A percentile compares a stretch with the other conserved stretches of the same genome.
These are phyloP conservation scores for Stygiomarasmius scandens DNA, from an alignment of 1,284 basidiomycete genomes.

Conservation along the genomic window DNA sequence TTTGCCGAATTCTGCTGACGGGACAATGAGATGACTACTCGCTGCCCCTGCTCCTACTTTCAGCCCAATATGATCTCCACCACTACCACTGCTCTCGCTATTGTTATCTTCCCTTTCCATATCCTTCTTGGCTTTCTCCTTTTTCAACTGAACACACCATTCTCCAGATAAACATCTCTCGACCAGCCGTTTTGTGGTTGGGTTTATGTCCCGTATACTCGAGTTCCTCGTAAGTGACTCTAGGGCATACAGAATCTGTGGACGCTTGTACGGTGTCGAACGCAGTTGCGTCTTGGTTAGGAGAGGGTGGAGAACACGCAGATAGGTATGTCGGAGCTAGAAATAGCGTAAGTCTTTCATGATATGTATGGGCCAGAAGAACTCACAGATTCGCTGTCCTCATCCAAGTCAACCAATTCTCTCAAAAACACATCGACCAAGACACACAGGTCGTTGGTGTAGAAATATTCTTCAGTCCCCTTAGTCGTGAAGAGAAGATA, in stretches of 20 bases:
- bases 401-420: constrained; percentile 16
- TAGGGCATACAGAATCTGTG: constrained; percentile 85
- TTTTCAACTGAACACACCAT: constrained; percentile 79
- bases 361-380: neutral
- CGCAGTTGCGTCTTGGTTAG: constrained; percentile 94
- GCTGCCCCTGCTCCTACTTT: constrained; percentile 34
- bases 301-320: constrained; percentile 94
- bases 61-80: constrained; percentile 13
- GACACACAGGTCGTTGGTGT: constrained; percentile 96
- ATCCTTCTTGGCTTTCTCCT: neutral
- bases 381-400: constrained; percentile 16
- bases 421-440: constrained; percentile 45
- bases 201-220: constrained; percentile 76
- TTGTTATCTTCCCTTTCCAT: constrained; percentile 25
- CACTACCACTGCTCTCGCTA: constrained; percentile 5
- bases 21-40: constrained; percentile 24
- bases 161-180: constrained; percentile 86
- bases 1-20: too few species aligned
- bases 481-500: constrained; percentile 95
- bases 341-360: too few species aligned
- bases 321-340: constrained; percentile 94
- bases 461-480: constrained; percentile 95
- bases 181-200: constrained; percentile 91
- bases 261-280: constrained; percentile 85
- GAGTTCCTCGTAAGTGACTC: constrained; percentile 77